Base-by-base conservation (phyloP, 2,329 filamentous ascomycete species). In the Nemania abortiva region DNA sequence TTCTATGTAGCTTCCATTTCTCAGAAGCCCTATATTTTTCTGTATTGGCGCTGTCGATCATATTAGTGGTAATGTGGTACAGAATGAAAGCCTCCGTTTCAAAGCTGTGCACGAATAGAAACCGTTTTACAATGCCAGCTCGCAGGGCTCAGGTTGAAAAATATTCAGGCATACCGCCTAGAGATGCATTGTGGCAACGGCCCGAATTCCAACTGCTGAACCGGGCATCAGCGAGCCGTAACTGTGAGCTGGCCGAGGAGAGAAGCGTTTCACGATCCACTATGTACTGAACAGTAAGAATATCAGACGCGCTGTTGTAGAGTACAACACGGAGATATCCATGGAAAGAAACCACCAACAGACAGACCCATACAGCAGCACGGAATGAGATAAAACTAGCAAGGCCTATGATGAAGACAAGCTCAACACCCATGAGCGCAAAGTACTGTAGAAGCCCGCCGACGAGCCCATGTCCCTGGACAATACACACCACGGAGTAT, bases 231-330 rank as follows among this genome's bases (percentile, higher is more conserved):
- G 55, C 24, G 20, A 56, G 42, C 39, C 34, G 22, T 27, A 56
- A 55, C 55, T 37, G 31, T 31, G 64, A 56, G 64, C 61, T 52
- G 54, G 52, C 52, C 57, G 57, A 55, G 53, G 31, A 24, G 24
- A 52, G 56, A 22, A 34, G 53, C 53, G 24, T 22, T 67, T 58
- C 45, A 39, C 20, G 53, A 47, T 57, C 67, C 67, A 69, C 67
- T 56, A 2, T 27, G 24, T 27, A 13, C 27, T 15, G 67, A 66
- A 69, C 67, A 69, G 67, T 69, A 69, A 69, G 63, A 63, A 66
- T 45, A 29, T 53, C 34, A 37, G 34, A 37, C 47, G 47, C 47
- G 20, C 27, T 24, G 11, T 20, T 66, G 50, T 60, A 52, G 54
- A 54, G 54, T 27, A 53, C 47, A 15, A 15, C 47, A 27, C 57